A percentile compares a stretch with the other conserved stretches of the same genome.
Evolutionary conservation across 768 basidiomycete species (phyloP).

Genomic region (Lactifluus hygrophoroides): DNA sequence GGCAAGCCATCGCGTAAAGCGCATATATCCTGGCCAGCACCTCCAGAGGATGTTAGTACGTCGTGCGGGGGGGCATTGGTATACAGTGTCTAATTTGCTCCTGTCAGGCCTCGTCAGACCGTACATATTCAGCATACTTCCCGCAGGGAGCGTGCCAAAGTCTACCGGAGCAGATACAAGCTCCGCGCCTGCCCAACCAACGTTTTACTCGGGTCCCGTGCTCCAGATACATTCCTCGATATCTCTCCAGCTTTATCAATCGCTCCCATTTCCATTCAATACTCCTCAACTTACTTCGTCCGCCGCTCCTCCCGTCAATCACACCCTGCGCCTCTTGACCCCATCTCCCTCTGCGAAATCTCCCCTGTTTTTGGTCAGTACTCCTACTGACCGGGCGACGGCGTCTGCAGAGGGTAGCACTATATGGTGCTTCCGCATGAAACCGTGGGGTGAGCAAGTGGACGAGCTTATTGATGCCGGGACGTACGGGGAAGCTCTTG

Average conservation of each 20-base stretch:
- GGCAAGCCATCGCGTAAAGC: constrained; percentile 42
- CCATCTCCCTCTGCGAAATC: constrained; percentile 45
- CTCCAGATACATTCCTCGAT: constrained; percentile 67
- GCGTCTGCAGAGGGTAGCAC: constrained; percentile 64
- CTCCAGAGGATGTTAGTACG: constrained; percentile 73
- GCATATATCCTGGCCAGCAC: constrained; percentile 64
- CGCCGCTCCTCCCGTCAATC: constrained; percentile 28
- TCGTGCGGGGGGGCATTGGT: neutral
- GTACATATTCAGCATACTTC: constrained; percentile 69
- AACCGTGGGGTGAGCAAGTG: constrained; percentile 70
- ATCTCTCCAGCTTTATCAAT: constrained; percentile 53
- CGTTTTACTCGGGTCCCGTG: constrained; percentile 46
- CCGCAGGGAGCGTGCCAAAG: constrained; percentile 49
- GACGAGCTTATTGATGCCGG: constrained; percentile 71
- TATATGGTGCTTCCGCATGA: constrained; percentile 69
- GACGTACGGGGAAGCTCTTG: constrained; percentile 70
- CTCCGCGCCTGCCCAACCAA: constrained; percentile 27
- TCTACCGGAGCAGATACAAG: constrained; percentile 20
- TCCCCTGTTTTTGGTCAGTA: constrained; percentile 55
- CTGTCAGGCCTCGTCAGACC: constrained; percentile 60
- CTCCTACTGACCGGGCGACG: constrained; percentile 62
- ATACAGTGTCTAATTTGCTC: constrained; percentile 2
- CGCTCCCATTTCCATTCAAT: constrained; percentile 52
- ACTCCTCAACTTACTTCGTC: constrained; percentile 27
- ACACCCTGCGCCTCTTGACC: constrained; percentile 56